Evolutionary conservation across 108 stramenopile species (phyloP).

Genomic region (Aurantiochytrium sp.): DNA sequence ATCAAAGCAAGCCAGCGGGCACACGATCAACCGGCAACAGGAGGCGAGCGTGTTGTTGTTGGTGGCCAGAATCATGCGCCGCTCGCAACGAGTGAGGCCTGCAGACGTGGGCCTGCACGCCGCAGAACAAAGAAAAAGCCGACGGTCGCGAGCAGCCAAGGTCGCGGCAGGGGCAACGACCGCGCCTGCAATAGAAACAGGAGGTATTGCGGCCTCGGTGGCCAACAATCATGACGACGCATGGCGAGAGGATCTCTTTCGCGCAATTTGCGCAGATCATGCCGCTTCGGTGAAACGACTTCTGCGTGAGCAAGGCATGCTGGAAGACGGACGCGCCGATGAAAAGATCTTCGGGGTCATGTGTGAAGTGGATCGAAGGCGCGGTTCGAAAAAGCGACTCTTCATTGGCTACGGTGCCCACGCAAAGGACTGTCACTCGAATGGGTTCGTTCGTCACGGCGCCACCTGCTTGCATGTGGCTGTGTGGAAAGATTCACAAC

Average conservation of each 20-base stretch:
- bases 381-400: background rate
- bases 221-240: background rate
- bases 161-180: too few relatives aligned
- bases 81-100: too few relatives aligned
- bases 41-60: too few relatives aligned
- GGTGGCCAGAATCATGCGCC: too few relatives aligned
- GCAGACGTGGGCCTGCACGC: too few relatives aligned
- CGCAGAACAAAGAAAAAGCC: too few relatives aligned
- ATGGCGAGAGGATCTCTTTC: background rate
- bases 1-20: too few relatives aligned
- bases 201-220: too few relatives aligned
- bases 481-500: background rate
- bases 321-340: background rate
- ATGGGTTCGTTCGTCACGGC: background rate
- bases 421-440: background rate
- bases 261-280: background rate
- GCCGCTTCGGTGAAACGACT: background rate
- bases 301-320: background rate
- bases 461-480: background rate
- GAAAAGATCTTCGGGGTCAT: background rate
- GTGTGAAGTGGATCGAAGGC: background rate
- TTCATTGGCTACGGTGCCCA: background rate
- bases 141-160: too few relatives aligned
- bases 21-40: too few relatives aligned
- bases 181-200: too few relatives aligned